A percentile compares a stretch with the other conserved stretches of the same genome.
phyloP scores from a whole-genome alignment of 2,329 filamentous ascomycete species.

The Knufia fluminis region DNA sequence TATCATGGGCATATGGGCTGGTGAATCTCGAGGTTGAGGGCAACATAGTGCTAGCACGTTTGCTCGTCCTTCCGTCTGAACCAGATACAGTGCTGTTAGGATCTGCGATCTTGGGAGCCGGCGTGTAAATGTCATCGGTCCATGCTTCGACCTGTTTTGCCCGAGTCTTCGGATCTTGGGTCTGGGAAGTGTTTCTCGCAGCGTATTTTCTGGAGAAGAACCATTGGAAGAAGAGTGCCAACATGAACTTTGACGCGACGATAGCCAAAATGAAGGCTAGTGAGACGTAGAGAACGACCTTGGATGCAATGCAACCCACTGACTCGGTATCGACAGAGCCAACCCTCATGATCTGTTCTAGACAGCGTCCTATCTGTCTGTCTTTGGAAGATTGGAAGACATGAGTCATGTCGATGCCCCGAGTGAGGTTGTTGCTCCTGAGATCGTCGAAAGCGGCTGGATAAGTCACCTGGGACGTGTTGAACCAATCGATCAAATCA shows the following conservation, averaged over 20 bases:
- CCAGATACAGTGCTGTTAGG: slow-evolving; percentile 54
- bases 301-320: slow-evolving; percentile 92
- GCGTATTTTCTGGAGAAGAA: slow-evolving; percentile 82
- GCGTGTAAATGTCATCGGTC: slow-evolving; percentile 93
- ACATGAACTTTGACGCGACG: slow-evolving; percentile 73
- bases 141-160: slow-evolving; percentile 95
- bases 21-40: slow-evolving; percentile 94
- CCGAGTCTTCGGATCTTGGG: slow-evolving; percentile 69
- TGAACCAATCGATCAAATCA: slow-evolving; percentile 82
- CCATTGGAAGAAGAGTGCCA: slow-evolving; percentile 92
- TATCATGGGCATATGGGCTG: slow-evolving; percentile 72
- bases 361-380: slow-evolving; percentile 74
- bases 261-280: slow-evolving; percentile 86
- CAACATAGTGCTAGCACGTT: slow-evolving; percentile 73
- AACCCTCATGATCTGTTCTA: slow-evolving; percentile 90
- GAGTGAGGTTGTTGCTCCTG: slow-evolving; percentile 59
- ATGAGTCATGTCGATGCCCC: slow-evolving; percentile 80
- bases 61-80: slow-evolving; percentile 62
- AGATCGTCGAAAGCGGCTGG: slow-evolving; percentile 73
- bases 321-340: slow-evolving; percentile 92
- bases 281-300: slow-evolving; percentile 92
- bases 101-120: slow-evolving; percentile 73
- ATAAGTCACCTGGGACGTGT: slow-evolving; percentile 65
- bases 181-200: slow-evolving; percentile 74
- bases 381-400: slow-evolving; percentile 70